Conservation (phyloP, 2,329 filamentous ascomycete species). For the Rutstroemia sp. region DNA sequence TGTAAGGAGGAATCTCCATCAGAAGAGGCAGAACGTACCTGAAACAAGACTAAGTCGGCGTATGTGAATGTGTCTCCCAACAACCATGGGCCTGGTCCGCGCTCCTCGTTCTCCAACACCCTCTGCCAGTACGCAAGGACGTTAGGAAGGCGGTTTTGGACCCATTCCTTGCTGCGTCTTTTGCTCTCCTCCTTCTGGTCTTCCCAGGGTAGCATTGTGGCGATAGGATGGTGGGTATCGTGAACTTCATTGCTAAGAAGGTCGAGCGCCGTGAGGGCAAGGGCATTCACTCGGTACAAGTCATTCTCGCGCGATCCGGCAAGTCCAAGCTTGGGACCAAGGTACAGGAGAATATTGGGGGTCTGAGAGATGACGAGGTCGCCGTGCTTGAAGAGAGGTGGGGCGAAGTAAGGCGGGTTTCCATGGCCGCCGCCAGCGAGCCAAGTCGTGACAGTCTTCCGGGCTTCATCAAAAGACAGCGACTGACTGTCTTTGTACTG, state of each 20-base stretch:
- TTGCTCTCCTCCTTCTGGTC: constrained; percentile 65
- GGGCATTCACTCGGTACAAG: no score
- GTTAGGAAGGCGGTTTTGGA: constrained; percentile 59
- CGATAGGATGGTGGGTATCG: constrained; percentile 59
- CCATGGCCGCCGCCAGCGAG: constrained; percentile 31
- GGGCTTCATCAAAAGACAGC: constrained; percentile 42
- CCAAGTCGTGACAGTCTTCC: constrained; percentile 33
- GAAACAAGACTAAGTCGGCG: no score
- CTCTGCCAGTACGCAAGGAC: no score
- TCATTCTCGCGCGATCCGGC: no score
- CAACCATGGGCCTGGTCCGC: no score
- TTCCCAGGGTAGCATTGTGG: constrained; percentile 55
- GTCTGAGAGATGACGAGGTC: constrained; percentile 60
- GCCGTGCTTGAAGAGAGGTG: constrained; percentile 53
- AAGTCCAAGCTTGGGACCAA: constrained; percentile 28
- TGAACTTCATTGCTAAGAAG: no score
- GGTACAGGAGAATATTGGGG: constrained; percentile 65
- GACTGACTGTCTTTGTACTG: constrained; percentile 53
- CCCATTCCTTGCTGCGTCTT: constrained; percentile 49
- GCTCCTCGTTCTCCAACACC: no score
- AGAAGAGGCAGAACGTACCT: no score
- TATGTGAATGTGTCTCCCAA: no score
- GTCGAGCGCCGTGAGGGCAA: no score
- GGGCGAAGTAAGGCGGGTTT: constrained; percentile 60
- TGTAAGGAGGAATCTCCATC: no score